Base-by-base conservation (phyloP, 176 grass and related monocot genomes). In the Rhipidocladum racemiflorum region DNA sequence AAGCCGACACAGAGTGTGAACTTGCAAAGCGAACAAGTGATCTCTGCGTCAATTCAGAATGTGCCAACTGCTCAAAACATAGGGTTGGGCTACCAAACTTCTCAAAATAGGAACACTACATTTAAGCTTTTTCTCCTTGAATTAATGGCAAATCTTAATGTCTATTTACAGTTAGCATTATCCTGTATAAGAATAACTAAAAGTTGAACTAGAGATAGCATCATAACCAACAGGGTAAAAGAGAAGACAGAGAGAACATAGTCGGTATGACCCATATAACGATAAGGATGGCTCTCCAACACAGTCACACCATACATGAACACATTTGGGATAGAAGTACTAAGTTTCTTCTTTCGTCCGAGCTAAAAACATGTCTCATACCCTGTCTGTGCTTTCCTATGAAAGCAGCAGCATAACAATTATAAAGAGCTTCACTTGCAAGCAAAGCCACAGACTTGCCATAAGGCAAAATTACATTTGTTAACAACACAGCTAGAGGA, bases 401-500 rank as follows among this genome's bases (percentile, higher is more conserved):
- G 45, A 75, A 60, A 45, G 23, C 24, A 39, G 72, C 49, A 39
- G 57, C 56, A 62, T 64, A 34, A 32, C 75, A 36, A 65, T 18
- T 32, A 74, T 36, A 34, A 54, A 34, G 35, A 29, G 20, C 4
- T 44, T 27, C 73, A 69, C 8, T 8, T 24, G 32, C 46, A 34
- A 60, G 13, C 34, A 43, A 76, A 25, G 42, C 4, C 53, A 82
- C 40, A 43, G 7, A 51, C 12, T 54, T 23, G 36, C 23, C 53
- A 69, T 57, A 78, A 82, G 60, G 15, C 3, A 56, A 71, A 65
- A 54, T 24, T 45, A 77, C 57, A 72, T 56, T 49, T 56, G 61
- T 44, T 66, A 44, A 64, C 11, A 20, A 48, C 7, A 4, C 13
- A 17, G 78, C 34, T 46, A 45, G 27, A 57, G n/a, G n/a, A 46